Evolutionary conservation across 345 rosid species (phyloP), one percentile per base, ranked within the genome.

Genomic region (Gossypium stocksii): DNA sequence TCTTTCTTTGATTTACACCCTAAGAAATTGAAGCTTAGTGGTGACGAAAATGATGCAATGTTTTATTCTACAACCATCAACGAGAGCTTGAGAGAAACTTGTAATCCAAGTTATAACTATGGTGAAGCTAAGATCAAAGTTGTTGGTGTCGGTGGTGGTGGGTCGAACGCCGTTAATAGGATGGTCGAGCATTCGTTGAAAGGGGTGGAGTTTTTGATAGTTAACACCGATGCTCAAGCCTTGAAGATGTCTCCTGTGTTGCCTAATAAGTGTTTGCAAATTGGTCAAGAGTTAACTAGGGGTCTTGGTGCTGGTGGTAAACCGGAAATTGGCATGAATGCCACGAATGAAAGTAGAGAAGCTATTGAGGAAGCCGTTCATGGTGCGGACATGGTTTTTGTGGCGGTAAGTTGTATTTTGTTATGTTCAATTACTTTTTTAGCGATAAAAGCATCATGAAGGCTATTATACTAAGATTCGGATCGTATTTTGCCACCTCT

Each of bases 241-340:
- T 87, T 94, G 91, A 85, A 84, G 72, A 83, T 90, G 90, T 94
- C 98, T 62, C 97, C 97, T 44, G 90, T 92, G 66, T 82, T 83
- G 49, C 89, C 92, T 1, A 88, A 87, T 56, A 83, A 92, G 62
- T 88, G 98, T 49, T 79, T 94, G 83, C 97, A 92, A 58, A 92
- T 94, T 70, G 97, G 98, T 70, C 81, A 84, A 79, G 97, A 90
- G 90, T 80, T 92, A 66, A 92, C 98, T 29, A 87, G 96, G 67
- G 98, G 97, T 78, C 93, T 94, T 75, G 97, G 97, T 74, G 94
- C 97, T 70, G 98, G 98, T 68, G 98, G 98, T n/a, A 94, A 94
- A 69, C 98, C 97, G 0, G 97, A 92, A 81, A 89, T 89, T 11
- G 97, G 98, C 58, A 90, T 86, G 90, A 94, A 89, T 82, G 98